phyloP scores from a whole-genome alignment of 352 stramenopile species.

The Phytopythium delawarense region DNA sequence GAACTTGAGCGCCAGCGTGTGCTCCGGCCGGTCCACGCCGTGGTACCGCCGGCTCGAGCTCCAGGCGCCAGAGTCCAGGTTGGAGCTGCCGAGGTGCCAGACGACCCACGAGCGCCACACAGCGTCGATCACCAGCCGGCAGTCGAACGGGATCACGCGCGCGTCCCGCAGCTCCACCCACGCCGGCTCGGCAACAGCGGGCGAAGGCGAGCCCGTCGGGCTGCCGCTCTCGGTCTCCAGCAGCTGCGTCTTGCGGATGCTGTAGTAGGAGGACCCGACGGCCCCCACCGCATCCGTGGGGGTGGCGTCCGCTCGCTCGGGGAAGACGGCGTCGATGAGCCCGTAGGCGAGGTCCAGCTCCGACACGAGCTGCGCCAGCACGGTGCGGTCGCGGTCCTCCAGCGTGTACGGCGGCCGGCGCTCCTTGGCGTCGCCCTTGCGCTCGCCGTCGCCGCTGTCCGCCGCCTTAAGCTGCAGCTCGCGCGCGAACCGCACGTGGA shows the following conservation, averaged over 20 bases:
- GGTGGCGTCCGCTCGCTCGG: constrained; percentile 4
- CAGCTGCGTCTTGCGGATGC: constrained; percentile 14
- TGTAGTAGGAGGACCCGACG: constrained; percentile 7
- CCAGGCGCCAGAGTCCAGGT: constrained; percentile 7
- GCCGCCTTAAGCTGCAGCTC: background rate
- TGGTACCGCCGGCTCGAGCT: constrained; percentile 17
- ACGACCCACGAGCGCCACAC: constrained; percentile 29
- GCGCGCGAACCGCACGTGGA: constrained; percentile 6
- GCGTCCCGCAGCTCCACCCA: constrained; percentile 21
- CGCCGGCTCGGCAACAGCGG: background rate
- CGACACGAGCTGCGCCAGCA: constrained; percentile 24
- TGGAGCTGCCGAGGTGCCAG: constrained; percentile 28
- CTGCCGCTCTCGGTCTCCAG: background rate
- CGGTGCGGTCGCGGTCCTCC: constrained; percentile 16
- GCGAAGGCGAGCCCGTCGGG: too few relatives aligned
- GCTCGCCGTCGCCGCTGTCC: background rate
- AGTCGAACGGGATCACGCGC: constrained; percentile 25
- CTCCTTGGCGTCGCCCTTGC: background rate
- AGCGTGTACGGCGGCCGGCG: constrained; percentile 7
- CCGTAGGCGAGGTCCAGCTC: constrained; percentile 21
- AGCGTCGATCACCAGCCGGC: constrained; percentile 18
- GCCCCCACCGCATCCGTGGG: constrained; percentile 8
- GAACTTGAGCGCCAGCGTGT: constrained; percentile 33
- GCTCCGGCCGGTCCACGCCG: constrained; percentile 21
- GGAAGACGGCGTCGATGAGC: constrained; percentile 14